phyloP scores from a whole-genome alignment of 805 yeast species.

The Yarrowia sp. region DNA sequence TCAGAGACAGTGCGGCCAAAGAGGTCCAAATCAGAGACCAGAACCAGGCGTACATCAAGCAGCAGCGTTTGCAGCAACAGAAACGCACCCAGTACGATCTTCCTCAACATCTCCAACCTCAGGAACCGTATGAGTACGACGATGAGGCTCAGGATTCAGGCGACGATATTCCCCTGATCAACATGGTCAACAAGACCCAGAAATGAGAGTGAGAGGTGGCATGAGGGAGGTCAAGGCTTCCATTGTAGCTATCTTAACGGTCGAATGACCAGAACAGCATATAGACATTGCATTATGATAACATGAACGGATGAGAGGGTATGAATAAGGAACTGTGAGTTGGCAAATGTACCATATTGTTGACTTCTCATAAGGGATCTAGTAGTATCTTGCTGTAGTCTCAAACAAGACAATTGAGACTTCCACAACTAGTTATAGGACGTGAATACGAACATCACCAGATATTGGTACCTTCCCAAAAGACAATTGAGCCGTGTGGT shows the following conservation, averaged over 20 bases:
- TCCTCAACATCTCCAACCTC: slow-evolving; percentile 29
- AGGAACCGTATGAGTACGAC: slow-evolving; percentile 1
- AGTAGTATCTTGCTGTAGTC: no score
- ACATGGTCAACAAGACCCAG: slow-evolving; percentile 11
- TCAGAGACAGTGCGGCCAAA: slow-evolving; percentile 8
- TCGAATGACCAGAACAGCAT: not conserved
- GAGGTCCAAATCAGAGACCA: slow-evolving; percentile 29
- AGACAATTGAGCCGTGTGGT: no score
- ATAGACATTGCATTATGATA: slow-evolving; percentile 21
- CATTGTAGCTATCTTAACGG: no score
- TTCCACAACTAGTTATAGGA: no score
- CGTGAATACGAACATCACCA: not conserved
- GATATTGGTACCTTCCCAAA: not conserved
- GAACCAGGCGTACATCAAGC: slow-evolving; percentile 39
- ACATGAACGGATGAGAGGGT: no score
- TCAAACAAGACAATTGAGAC: no score
- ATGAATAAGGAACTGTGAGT: no score
- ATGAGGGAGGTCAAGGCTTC: no score
- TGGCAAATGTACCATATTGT: no score
- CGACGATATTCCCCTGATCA: slow-evolving; percentile 31
- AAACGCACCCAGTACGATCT: slow-evolving; percentile 14
- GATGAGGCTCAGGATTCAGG: slow-evolving; percentile 21
- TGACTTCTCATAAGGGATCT: no score
- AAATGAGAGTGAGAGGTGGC: not conserved
- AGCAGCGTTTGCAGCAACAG: slow-evolving; percentile 36